Evolutionary conservation across 805 yeast genomes (phyloP).

Genomic region (Saccharomycopsis fodiens): DNA sequence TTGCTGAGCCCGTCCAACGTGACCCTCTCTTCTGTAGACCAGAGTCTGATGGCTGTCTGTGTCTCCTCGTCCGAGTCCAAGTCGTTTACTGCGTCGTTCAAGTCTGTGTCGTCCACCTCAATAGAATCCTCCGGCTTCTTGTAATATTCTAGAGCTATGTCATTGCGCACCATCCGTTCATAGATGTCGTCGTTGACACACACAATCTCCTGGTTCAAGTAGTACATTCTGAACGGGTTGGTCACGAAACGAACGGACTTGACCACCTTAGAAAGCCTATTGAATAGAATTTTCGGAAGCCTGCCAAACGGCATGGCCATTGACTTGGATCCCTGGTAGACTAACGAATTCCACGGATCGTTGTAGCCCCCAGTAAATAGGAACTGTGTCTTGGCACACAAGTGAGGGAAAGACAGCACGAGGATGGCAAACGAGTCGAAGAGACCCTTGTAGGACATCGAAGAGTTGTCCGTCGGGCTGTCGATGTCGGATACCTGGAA

Average conservation of each 20-base stretch:
- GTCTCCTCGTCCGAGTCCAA: slow-evolving; percentile 20
- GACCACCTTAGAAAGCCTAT: slow-evolving; percentile 52
- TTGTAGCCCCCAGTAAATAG: slow-evolving; percentile 81
- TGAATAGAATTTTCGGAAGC: slow-evolving; percentile 67
- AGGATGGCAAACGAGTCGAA: slow-evolving; percentile 71
- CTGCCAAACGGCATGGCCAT: slow-evolving; percentile 64
- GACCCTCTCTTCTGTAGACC: slow-evolving; percentile 3
- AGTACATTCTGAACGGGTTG: slow-evolving; percentile 74
- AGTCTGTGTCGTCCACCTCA: slow-evolving; percentile 18
- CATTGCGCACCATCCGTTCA: slow-evolving; percentile 62
- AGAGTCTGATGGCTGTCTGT: slow-evolving; percentile 21
- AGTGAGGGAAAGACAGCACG: slow-evolving; percentile 48
- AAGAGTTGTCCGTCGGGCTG: slow-evolving; percentile 39
- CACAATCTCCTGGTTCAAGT: slow-evolving; percentile 77
- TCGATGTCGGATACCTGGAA: slow-evolving; percentile 50
- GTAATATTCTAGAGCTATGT: slow-evolving; percentile 44
- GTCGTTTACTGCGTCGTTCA: slow-evolving; percentile 20
- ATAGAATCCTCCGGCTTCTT: slow-evolving; percentile 11
- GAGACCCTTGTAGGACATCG: slow-evolving; percentile 51
- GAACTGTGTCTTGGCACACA: slow-evolving; percentile 48
- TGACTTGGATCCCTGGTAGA: slow-evolving; percentile 49
- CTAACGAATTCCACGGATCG: slow-evolving; percentile 87
- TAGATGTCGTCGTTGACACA: slow-evolving; percentile 68
- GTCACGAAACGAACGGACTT: slow-evolving; percentile 52
- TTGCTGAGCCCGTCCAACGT: not conserved